Base-by-base conservation (phyloP, 2,329 filamentous ascomycete species). In the Penicillium frequentans region DNA sequence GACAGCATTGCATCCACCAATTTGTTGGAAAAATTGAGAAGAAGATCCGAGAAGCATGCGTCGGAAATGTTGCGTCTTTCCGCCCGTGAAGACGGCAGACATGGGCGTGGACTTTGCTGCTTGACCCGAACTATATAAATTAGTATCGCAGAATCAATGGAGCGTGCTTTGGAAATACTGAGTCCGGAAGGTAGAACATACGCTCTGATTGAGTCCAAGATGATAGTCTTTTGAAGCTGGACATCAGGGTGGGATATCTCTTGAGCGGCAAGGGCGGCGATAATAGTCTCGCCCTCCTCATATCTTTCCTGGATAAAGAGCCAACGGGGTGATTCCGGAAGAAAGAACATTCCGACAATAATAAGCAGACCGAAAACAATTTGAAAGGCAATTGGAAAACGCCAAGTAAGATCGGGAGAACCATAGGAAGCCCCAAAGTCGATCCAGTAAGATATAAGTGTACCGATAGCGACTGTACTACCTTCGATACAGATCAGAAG, bases 1-100 rank as follows among this genome's bases (percentile, higher is more conserved):
- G n/a, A 77, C 70, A 2, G 73, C 72, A 35, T 79, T 81, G 50
- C 77, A 79, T 0, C 79, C 79, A 2, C 73, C 71, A 2, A 80
- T 68, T 19, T 81, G 78, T 52, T 80, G 78, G 26, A 79, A 70
- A 24, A 73, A 65, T 26, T 73, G 70, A n/a, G 58, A 55, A 7
- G 65, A 68, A 16, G 57, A 56, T 24, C 68, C 71, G 14, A 74
- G 58, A 46, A 71, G 52, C 56, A 73, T 65, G 6, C 69, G 70
- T 27, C 64, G 66, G 53, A 69, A 68, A 39, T 68, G 61, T 49
- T 71, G 70, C 3, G 67, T 70, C 54, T 68, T 68, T 31, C 69
- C 69, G 44, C 58, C 55, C 14, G 63, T 63, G 45, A 70, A 66
- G 6, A 69, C 62, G 3, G 21, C 37, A 23, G 37, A 42, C 37